These are phyloP conservation scores for Geranomyces variabilis DNA, from an alignment of 192 early-diverging fungal genomes.

Conservation along the genomic window DNA sequence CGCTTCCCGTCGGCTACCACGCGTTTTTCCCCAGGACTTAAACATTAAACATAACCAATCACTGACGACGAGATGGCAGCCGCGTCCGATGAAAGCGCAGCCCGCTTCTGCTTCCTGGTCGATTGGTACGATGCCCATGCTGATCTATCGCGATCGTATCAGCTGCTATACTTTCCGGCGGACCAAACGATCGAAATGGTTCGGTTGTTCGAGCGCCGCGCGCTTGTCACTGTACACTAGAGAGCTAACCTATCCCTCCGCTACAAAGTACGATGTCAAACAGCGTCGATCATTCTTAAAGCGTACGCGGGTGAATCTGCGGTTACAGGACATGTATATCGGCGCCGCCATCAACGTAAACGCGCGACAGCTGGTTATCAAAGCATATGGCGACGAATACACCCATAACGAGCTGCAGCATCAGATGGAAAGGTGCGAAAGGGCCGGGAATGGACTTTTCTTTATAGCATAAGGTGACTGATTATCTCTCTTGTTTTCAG, in stretches of 20 bases:
- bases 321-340: slow-evolving; percentile 52
- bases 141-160: slow-evolving; percentile 54
- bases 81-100: neutral
- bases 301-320: slow-evolving; percentile 46
- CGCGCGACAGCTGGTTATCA: slow-evolving; percentile 53
- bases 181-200: slow-evolving; percentile 65
- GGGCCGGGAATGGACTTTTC: neutral
- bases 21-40: no score
- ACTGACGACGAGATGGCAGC: slow-evolving; percentile 21
- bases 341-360: slow-evolving; percentile 58
- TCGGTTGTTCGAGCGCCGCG: neutral
- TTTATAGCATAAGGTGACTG: neutral
- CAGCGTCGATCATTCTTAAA: slow-evolving; percentile 59
- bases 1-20: no score
- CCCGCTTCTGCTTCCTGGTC: slow-evolving; percentile 49
- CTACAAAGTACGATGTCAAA: slow-evolving; percentile 59
- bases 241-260: no score
- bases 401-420: slow-evolving; percentile 42
- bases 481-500: slow-evolving; percentile 22
- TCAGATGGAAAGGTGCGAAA: slow-evolving; percentile 51
- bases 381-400: slow-evolving; percentile 58
- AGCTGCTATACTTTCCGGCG: slow-evolving; percentile 58
- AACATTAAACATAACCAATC: no score
- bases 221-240: no score
- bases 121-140: slow-evolving; percentile 63